Base-by-base conservation (phyloP, 768 basidiomycete genomes). In the Multifurca ochricompacta region DNA sequence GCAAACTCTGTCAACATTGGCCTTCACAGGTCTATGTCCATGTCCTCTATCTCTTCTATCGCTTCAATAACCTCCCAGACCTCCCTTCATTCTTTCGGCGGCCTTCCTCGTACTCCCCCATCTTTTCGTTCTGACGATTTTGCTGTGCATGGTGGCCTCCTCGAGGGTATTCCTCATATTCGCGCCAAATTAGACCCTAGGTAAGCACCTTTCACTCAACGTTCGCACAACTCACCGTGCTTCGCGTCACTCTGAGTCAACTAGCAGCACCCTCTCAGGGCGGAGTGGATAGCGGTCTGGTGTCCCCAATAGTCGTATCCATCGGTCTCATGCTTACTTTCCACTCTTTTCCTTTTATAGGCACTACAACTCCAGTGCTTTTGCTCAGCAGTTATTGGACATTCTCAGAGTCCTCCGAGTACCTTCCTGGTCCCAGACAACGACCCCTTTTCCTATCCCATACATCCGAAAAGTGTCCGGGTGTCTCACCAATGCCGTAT, bases 401-500 rank as follows among this genome's bases (percentile, higher is more conserved):
- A 74, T 85, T 46, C 61, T 86, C 25, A 73, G 72, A 35, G 67
- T 72, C 10, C 71, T 91, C 42, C 73, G 74, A 42, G 71, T 86
- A 3, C 78, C 80, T 19, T 71, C 71, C 30, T 91, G 90, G 89
- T 65, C 67, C 35, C 71, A 73, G 19, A 54, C 68, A 2, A 72
- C 70, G 42, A 70, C 83, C 39, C 70, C 70, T 30, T 69, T 78
- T 31, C 67, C 76, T 41, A 68, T 71, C 28, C 64, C 94, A 47
- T 74, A 73, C 51, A 77, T 97, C 59, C 75, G 74, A 65, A 93
- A 87, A 66, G 86, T 94, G 21, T 91, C 93, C 6, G 94, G 95
- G 8, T 86, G 91, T 10, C 71, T 97, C 59, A 99, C 95, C 37
- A 99, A 99, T 69, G 87, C 90, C 51, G 92, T 99, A 51, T 98